Conservation (phyloP, 2,329 filamentous ascomycete genomes). For the Sclerotinia spermophila region DNA sequence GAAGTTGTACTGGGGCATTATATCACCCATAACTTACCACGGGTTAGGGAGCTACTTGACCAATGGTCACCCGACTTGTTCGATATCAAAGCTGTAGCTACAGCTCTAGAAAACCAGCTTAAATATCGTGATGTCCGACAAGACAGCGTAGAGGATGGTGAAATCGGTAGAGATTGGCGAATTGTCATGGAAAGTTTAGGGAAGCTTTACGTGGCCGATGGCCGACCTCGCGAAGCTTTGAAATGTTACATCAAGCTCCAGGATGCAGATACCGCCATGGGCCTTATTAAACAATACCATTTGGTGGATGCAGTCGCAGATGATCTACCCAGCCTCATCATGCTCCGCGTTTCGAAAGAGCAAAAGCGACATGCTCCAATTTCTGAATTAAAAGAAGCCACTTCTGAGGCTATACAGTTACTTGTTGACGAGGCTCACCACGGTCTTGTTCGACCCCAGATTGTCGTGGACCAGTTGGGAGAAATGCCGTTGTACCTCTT, state of each 20-base stretch:
- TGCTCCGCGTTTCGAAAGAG: constrained; percentile 75
- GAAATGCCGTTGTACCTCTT: constrained; percentile 73
- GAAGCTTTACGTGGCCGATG: constrained; percentile 77
- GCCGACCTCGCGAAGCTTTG: constrained; percentile 78
- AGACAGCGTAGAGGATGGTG: constrained; percentile 70
- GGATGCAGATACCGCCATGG: constrained; percentile 85
- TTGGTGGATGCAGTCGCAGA: constrained; percentile 86
- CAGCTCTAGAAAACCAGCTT: constrained; percentile 77
- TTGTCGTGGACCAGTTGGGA: constrained; percentile 75
- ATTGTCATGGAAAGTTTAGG: constrained; percentile 85
- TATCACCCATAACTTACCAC: constrained; percentile 69
- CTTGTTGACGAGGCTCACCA: constrained; percentile 89
- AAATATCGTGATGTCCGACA: constrained; percentile 70
- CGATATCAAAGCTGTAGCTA: constrained; percentile 70
- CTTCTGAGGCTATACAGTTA: constrained; percentile 77
- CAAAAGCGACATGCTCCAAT: constrained; percentile 62
- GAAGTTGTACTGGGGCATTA: constrained; percentile 89
- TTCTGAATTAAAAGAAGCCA: constrained; percentile 72
- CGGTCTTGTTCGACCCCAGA: constrained; percentile 73
- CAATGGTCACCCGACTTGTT: constrained; percentile 83
- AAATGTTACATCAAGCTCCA: constrained; percentile 86
- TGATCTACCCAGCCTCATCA: constrained; percentile 84
- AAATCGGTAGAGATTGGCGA: constrained; percentile 76
- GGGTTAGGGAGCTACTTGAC: constrained; percentile 75
- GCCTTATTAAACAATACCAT: constrained; percentile 80